These are phyloP conservation scores for Aureobasidium zeae DNA, from an alignment of 2,329 filamentous ascomycete genomes.

Conservation along the genomic window DNA sequence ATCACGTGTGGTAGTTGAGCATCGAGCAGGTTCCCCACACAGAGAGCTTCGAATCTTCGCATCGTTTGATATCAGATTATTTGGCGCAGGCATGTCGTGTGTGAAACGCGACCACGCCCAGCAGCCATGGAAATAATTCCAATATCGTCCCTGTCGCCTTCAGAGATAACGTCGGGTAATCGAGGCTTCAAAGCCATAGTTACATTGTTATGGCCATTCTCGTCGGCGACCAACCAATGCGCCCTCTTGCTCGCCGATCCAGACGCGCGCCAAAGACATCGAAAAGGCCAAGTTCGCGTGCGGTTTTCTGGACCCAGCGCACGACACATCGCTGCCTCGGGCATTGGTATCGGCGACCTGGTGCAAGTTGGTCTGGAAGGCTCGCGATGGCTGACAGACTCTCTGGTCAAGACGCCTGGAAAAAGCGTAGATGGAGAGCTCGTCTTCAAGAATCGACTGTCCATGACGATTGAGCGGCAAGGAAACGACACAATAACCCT, in stretches of 20 bases:
- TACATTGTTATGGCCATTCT: conserved; percentile 87
- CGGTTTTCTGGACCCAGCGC: conserved; percentile 64
- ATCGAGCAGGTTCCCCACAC: no score
- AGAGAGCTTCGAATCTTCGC: no score
- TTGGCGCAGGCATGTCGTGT: no score
- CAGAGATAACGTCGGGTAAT: conserved; percentile 9
- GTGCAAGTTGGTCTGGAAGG: conserved; percentile 61
- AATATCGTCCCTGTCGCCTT: conserved; percentile 25
- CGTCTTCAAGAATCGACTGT: conserved; percentile 35
- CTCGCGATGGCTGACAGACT: conserved; percentile 51
- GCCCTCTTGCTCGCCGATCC: conserved; percentile 76
- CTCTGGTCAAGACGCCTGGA: conserved; percentile 45
- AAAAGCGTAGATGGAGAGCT: conserved; percentile 51
- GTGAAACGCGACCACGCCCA: no score
- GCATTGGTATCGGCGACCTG: conserved; percentile 69
- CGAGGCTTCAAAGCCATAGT: conserved; percentile 57
- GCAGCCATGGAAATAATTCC: conserved; percentile 19
- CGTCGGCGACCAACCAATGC: conserved; percentile 61
- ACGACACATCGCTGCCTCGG: conserved; percentile 55
- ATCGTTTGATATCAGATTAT: no score
- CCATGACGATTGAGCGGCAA: conserved; percentile 26
- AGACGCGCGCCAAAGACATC: conserved; percentile 69
- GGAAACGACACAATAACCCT: conserved; percentile 15
- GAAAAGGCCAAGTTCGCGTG: conserved; percentile 71
- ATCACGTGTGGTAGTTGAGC: no score